phyloP scores from a whole-genome alignment of 148 eudicot genomes.

The Amaranthus hypochondriacus region DNA sequence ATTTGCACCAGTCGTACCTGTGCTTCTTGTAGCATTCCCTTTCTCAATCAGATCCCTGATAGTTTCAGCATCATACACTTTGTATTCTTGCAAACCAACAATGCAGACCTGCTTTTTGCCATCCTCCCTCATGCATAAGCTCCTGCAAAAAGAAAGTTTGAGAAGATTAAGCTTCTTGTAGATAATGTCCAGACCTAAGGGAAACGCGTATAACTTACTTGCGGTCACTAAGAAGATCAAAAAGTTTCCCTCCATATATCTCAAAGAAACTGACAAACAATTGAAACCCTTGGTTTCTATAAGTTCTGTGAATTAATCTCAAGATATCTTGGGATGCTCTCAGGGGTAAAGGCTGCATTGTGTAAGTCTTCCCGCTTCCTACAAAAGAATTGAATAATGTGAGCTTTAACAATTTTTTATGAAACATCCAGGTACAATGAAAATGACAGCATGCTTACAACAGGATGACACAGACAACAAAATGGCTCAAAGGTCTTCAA shows the following conservation, averaged over 20 bases:
- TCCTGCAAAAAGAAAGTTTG: constrained; percentile 30
- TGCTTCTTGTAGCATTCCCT: constrained; percentile 79
- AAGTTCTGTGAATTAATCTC: constrained; percentile 44
- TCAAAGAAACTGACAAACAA: constrained; percentile 76
- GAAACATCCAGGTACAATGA: not conserved
- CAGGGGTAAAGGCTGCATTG: constrained; percentile 80
- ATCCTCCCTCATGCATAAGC: constrained; percentile 76
- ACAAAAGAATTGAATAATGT: constrained; percentile 13
- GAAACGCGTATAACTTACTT: constrained; percentile 37
- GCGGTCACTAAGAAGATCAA: constrained; percentile 75
- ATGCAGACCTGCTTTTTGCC: constrained; percentile 83
- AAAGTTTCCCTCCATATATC: constrained; percentile 80
- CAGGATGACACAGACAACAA: not conserved
- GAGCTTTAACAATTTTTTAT: not conserved
- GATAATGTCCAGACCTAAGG: not conserved
- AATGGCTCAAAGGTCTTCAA: not conserved
- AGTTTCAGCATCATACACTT: constrained; percentile 46
- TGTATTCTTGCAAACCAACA: constrained; percentile 71
- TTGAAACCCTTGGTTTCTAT: constrained; percentile 67
- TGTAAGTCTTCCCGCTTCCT: constrained; percentile 87
- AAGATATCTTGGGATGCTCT: constrained; percentile 67
- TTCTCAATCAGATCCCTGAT: constrained; percentile 58
- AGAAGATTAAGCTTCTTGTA: not conserved
- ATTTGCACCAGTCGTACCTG: constrained; percentile 81
- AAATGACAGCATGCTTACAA: not conserved